Base-by-base conservation (phyloP, 176 grass and related monocot species). In the Stipa capillata region DNA sequence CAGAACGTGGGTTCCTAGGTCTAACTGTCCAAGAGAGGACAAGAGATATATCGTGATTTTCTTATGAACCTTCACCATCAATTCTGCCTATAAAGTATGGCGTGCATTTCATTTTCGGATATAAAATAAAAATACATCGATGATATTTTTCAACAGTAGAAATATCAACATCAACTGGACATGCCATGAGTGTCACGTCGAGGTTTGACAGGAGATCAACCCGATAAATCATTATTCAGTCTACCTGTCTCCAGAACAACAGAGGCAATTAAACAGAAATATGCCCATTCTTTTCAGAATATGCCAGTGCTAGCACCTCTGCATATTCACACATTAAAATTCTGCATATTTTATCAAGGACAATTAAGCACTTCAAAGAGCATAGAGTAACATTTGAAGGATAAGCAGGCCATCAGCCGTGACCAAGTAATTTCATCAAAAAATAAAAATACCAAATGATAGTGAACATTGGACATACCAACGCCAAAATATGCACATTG, bases 201-300 rank as follows among this genome's bases (percentile, higher is more conserved):
- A 63, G 28, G 33, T 52, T 35, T 31, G 33, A 71, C 25, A 79
- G 25, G 65, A 72, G 57, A 79, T 64, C 47, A 51, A 33, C 8
- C 16, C 14, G 34, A 33, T 54, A 72, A 72, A 32, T 33, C 50
- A 72, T 85, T 56, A 55, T 68, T 73, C 50, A 54, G 63, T 23
- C 55, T 44, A 79, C 54, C 56, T 72, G 44, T 79, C 54, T 69
- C 82, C 45, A 72, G 12, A 54, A 72, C 55, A 31, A 28, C 2
- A 85, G 18, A 53, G 34, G 31, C 56, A 62, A 42, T 34, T 79
- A 79, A 62, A 69, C 13, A 25, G 63, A 72, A 32, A 16, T 14
- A 70, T 51, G 58, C 47, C 47, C 13, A 55, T 83, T 65, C 69
- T 70, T 79, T 79, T 10, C 34, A 63, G 65, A 54, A 54, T 64